Evolutionary conservation across 2,329 filamentous ascomycete genomes (phyloP).

Genomic region (Chrysoporthe cubensis): DNA sequence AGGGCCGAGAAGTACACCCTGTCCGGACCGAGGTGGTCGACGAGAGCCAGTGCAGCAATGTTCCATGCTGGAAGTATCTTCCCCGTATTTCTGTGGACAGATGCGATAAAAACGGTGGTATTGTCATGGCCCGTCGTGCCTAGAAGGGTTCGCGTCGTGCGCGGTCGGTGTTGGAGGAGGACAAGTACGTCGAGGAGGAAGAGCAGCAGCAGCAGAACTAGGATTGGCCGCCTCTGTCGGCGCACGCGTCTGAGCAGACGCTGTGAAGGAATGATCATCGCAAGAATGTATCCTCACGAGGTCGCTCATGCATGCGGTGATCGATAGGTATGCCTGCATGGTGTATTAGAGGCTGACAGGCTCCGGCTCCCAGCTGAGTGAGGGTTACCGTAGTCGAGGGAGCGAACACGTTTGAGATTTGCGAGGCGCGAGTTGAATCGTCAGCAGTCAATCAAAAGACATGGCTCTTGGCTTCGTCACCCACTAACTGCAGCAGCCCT

Average conservation of each 20-base stretch:
- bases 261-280: slow-evolving; percentile 40
- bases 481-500: not conserved
- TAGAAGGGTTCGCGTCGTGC: slow-evolving; percentile 36
- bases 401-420: not conserved
- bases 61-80: slow-evolving; percentile 63
- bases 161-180: slow-evolving; percentile 38
- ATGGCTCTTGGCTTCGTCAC: not conserved
- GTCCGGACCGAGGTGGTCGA: slow-evolving; percentile 58
- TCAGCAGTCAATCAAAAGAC: not conserved
- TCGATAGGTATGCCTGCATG: not conserved
- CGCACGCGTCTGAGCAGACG: slow-evolving; percentile 40
- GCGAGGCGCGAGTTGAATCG: not conserved
- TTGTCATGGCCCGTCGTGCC: slow-evolving; percentile 32
- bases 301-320: slow-evolving; percentile 3
- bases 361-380: not conserved
- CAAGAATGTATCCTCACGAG: not conserved
- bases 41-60: slow-evolving; percentile 58
- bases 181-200: slow-evolving; percentile 42
- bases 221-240: slow-evolving; percentile 39
- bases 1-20: slow-evolving; percentile 69
- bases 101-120: slow-evolving; percentile 63
- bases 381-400: not conserved
- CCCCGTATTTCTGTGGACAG: slow-evolving; percentile 70
- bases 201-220: slow-evolving; percentile 37
- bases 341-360: not conserved